Evolutionary conservation across 495 filamentous ascomycete genomes (phyloP), one percentile per base, ranked within the genome.

Genomic region (Xylaria bambusicola): DNA sequence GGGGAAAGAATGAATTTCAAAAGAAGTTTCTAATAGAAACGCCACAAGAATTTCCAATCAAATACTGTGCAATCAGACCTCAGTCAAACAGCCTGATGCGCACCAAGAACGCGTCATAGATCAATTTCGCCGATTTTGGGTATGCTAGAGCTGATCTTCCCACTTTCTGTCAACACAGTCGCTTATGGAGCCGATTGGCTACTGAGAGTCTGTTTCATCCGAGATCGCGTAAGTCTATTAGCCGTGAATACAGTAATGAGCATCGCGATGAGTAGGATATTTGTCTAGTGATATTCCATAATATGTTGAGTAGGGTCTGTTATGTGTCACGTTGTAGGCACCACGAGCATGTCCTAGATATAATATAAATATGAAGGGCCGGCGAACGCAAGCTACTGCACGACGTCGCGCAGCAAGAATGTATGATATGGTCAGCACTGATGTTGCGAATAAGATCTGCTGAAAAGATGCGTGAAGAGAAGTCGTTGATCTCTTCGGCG

Each of bases 131-230:
- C 17, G 23, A 24, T 38, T 40, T 26, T n/a, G 33, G 40, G 27
- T 42, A 35, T 38, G 46, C 3, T 3, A 35, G n/a, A 50, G 24
- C 27, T 20, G 40, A 56, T 35, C 56, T 10, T 33, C 23, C 24
- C 46, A 41, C 38, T 33, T 6, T 6, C 23, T 12, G 36, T 15
- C 13, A 36, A 21, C 8, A 17, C 20, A 15, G 44, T 29, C 35
- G 45, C 55, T 40, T 51, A 17, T 12, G 26, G 33, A 44, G 56
- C 36, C 12, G 56, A 51, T 27, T 31, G 56, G 35, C 18, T 8
- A 10, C 15, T 35, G 20, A 10, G 42, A 23, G n/a, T n/a, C n/a
- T n/a, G n/a, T n/a, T 36, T 46, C 2, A 8, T 26, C 27, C 36
- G 12, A 46, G 13, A 33, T n/a, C 42, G 10, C 2, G 9, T 18